Evolutionary conservation across 768 basidiomycete species (phyloP).

Genomic region (Galerina marginata): DNA sequence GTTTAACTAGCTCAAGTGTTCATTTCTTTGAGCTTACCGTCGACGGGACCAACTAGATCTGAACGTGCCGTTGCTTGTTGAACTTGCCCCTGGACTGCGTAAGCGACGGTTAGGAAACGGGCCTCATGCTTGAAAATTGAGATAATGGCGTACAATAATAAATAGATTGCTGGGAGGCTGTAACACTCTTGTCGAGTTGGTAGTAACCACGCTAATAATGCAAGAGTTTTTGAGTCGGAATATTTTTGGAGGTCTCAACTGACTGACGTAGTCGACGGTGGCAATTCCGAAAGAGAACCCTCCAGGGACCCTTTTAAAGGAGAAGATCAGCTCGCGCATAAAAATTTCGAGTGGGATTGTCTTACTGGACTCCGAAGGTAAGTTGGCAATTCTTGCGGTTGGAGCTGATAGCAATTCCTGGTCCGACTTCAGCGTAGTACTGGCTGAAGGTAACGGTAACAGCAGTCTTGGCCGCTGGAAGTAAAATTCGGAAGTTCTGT

Average conservation of each 20-base stretch:
- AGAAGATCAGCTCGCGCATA: background rate
- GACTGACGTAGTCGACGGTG: slow-evolving; percentile 28
- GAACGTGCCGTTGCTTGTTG: slow-evolving; percentile 13
- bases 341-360: background rate
- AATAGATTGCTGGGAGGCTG: slow-evolving; percentile 30
- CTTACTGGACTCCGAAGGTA: slow-evolving; percentile 28
- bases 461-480: slow-evolving; percentile 23
- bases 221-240: background rate
- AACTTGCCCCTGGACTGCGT: slow-evolving; percentile 27
- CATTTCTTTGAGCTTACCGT: too few species aligned
- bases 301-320: slow-evolving; percentile 16
- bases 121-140: background rate
- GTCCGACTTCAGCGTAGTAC: slow-evolving; percentile 29
- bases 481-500: background rate
- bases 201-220: slow-evolving; percentile 30
- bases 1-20: background rate
- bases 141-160: slow-evolving; percentile 27
- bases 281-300: slow-evolving; percentile 33
- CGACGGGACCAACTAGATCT: too few species aligned
- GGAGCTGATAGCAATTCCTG: slow-evolving; percentile 26
- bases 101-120: too few species aligned
- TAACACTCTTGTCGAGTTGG: slow-evolving; percentile 29
- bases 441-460: slow-evolving; percentile 31
- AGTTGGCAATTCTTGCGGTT: slow-evolving; percentile 32
- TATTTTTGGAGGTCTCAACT: background rate